Percentiles rank a stretch among this genome's conserved stretches.
Evolutionary conservation across 805 yeast genomes (phyloP).

Genomic region (Blastobotrys peoriensis): DNA sequence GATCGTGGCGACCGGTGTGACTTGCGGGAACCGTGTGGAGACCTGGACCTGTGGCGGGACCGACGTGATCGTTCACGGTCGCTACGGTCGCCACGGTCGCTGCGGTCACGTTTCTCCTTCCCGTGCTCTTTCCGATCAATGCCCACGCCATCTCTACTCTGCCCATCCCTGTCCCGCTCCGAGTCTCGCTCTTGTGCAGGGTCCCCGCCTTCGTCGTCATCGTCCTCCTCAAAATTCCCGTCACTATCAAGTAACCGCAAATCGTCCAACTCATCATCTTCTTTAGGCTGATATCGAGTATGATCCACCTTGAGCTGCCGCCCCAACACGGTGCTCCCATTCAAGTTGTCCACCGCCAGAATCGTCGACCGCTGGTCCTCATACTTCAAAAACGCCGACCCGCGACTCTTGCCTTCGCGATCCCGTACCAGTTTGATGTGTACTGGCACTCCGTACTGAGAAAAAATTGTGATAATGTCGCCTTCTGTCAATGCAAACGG

Average conservation of each 20-base stretch:
- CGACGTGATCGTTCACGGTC: no score
- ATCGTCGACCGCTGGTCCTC: constrained; percentile 75
- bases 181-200: no score
- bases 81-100: no score
- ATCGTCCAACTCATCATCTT: constrained; percentile 27
- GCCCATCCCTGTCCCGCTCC: no score
- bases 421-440: constrained; percentile 67
- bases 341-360: constrained; percentile 82
- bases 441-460: constrained; percentile 85
- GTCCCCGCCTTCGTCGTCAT: no score
- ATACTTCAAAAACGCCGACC: constrained; percentile 78
- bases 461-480: constrained; percentile 71
- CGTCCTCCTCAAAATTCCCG: no score
- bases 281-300: constrained; percentile 51
- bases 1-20: no score
- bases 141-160: no score
- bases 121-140: no score
- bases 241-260: neutral
- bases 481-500: constrained; percentile 61
- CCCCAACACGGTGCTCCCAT: constrained; percentile 56
- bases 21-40: no score
- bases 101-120: no score
- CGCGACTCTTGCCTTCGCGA: constrained; percentile 56
- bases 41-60: no score
- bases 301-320: constrained; percentile 61